A percentile compares a stretch with the other conserved stretches of the same genome.
phyloP scores from a whole-genome alignment of 2,329 filamentous ascomycete genomes.

The Ophiostoma ulmi region DNA sequence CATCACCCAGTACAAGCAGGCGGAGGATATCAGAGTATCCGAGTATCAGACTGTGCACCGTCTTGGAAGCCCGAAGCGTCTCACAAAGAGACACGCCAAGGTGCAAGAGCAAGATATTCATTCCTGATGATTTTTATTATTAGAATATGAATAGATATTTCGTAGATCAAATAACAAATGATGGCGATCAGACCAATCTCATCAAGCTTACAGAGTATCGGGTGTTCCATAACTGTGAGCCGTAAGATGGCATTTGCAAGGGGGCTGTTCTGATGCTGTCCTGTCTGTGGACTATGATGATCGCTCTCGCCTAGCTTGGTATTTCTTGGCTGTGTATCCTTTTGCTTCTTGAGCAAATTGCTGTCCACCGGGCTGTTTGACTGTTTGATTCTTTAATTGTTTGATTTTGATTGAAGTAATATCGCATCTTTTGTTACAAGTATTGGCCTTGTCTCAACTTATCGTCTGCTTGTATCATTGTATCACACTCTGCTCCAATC shows the following conservation, averaged over 20 bases:
- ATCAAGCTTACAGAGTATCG: neutral
- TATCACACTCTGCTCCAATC: no score
- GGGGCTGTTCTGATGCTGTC: neutral
- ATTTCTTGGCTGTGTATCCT: constrained; percentile 21
- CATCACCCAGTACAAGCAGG: neutral
- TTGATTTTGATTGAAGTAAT: no score
- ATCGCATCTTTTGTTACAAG: no score
- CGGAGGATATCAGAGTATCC: neutral
- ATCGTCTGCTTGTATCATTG: neutral
- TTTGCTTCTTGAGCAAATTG: neutral
- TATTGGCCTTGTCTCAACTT: neutral
- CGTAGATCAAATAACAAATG: neutral
- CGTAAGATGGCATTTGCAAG: neutral
- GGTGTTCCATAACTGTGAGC: no score
- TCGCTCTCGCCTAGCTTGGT: constrained; percentile 3
- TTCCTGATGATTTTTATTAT: neutral
- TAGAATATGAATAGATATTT: neutral
- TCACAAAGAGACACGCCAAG: constrained; percentile 5
- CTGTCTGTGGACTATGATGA: neutral
- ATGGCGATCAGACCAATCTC: neutral
- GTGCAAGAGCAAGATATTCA: neutral
- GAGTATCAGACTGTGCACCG: neutral
- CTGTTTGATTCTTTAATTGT: neutral
- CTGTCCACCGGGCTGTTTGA: neutral
- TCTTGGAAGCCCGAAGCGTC: constrained; percentile 1